A percentile compares a stretch with the other conserved stretches of the same genome.
phyloP scores from a whole-genome alignment of 164 flowering plant genomes.

The Piper longum region DNA sequence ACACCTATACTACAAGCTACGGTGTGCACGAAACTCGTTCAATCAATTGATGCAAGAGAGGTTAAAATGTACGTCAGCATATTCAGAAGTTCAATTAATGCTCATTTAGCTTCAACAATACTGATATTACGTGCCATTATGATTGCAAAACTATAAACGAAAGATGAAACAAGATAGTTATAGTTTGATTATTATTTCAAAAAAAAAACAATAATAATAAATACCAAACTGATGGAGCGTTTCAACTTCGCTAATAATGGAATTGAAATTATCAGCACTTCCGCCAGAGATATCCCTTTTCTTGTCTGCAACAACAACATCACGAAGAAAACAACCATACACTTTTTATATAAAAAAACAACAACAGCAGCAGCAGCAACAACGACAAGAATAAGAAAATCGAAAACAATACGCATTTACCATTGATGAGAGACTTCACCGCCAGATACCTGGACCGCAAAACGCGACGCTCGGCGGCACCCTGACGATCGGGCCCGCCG shows the following conservation, averaged over 20 bases:
- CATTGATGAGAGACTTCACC: slow-evolving; percentile 30
- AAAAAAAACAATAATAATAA: too few relatives aligned
- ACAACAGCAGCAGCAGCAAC: too few relatives aligned
- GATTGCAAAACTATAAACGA: too few relatives aligned
- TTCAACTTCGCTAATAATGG: slow-evolving; percentile 50
- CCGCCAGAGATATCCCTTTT: slow-evolving; percentile 39
- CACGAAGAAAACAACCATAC: background rate
- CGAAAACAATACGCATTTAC: slow-evolving; percentile 9
- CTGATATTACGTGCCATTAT: too few relatives aligned
- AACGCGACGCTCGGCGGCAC: slow-evolving; percentile 21
- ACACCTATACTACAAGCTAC: too few relatives aligned
- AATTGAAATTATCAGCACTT: slow-evolving; percentile 40
- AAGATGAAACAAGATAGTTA: too few relatives aligned
- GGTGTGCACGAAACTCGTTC: too few relatives aligned
- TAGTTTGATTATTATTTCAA: too few relatives aligned
- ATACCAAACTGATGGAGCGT: slow-evolving; percentile 53
- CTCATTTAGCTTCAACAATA: too few relatives aligned
- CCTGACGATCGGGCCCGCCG: slow-evolving; percentile 7
- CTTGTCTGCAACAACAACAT: slow-evolving; percentile 31
- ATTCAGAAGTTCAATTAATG: too few relatives aligned
- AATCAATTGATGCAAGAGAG: too few relatives aligned
- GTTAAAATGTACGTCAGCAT: too few relatives aligned
- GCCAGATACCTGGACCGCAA: slow-evolving; percentile 41
- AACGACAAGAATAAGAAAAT: background rate
- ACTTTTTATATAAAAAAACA: background rate